Conservation (phyloP, 495 filamentous ascomycete genomes). For the Penicillium goetzii region DNA sequence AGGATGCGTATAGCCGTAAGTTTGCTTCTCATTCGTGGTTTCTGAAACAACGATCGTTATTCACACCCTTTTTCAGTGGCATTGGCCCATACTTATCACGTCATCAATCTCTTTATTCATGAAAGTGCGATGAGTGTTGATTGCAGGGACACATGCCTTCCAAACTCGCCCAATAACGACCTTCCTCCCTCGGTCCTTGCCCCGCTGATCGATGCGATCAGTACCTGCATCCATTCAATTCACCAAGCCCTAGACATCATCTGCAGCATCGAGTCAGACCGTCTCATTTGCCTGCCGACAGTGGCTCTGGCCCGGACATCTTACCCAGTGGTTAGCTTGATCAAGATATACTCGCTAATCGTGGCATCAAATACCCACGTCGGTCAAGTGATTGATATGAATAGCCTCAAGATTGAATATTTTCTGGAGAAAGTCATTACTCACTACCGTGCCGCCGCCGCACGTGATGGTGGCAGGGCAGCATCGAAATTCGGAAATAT, state of each 20-base stretch:
- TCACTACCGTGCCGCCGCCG: constrained; percentile 66
- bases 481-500: constrained; percentile 79
- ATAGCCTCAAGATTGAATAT: constrained; percentile 73
- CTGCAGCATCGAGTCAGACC: constrained; percentile 58
- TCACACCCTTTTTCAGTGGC: constrained; percentile 27
- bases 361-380: constrained; percentile 68
- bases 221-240: constrained; percentile 69
- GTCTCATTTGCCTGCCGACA: constrained; percentile 73
- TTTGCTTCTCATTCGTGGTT: neutral
- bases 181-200: constrained; percentile 54
- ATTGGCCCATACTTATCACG: constrained; percentile 38
- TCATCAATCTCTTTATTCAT: constrained; percentile 80
- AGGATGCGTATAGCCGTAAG: constrained; percentile 45
- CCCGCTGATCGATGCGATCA: constrained; percentile 72
- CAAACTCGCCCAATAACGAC: constrained; percentile 21
- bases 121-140: constrained; percentile 83
- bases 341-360: constrained; percentile 85
- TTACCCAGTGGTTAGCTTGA: constrained; percentile 82
- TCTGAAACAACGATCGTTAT: neutral
- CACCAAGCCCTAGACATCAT: constrained; percentile 77
- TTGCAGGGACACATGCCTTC: constrained; percentile 49
- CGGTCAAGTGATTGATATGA: constrained; percentile 74
- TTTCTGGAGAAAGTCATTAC: constrained; percentile 70
- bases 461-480: constrained; percentile 66
- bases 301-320: constrained; percentile 76